Evolutionary conservation across 2,329 filamentous ascomycete species (phyloP), one percentile per base, ranked within the genome.

Genomic region (Ascochyta clinopodiicola): DNA sequence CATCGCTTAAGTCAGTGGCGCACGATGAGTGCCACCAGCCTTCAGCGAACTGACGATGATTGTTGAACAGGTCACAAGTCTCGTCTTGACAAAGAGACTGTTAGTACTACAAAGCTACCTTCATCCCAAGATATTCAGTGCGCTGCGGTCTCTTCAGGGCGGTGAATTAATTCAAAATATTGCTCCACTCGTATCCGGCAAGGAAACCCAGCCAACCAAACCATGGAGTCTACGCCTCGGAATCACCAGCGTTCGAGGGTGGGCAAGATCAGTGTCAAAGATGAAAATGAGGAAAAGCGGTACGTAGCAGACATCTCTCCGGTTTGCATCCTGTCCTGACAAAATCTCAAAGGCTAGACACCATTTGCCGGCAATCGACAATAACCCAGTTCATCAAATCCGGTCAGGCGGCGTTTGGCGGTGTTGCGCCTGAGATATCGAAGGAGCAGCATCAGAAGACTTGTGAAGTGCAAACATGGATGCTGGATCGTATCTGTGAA

Each of bases 311-410:
- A 1, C 15, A 6, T 31, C 19, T 39, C 13, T 19, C 21, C 27
- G 8, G 9, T n/a, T 22, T 17, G 10, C 15, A 15, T 50, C 12
- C 29, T 29, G 15, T 5, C 29, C 29, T 31, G 12, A 34, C 46
- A 50, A 15, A 55, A 19, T 12, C 5, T 17, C n/a, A 1, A 25
- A 44, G 45, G 7, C 45, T 42, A 12, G 24, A 21, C 5, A 42
- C 9, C 7, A 36, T 42, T 10, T 29, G 40, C 9, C 21, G 27
- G 7, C 29, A 45, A 12, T 50, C 46, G 19, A 50, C 45, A n/a
- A 22, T 50, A 22, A 31, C 45, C 13, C 45, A 50, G 7, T 55
- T 50, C 36, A 40, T 50, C 40, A 45, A 25, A 34, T 45, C 40
- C 19, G 36, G 42, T 6, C 52, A 50, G 21, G 42, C 19, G 40